Evolutionary conservation across 495 filamentous ascomycete species (phyloP), one percentile per base, ranked within the genome.

Genomic region (Neurospora sublineolata): DNA sequence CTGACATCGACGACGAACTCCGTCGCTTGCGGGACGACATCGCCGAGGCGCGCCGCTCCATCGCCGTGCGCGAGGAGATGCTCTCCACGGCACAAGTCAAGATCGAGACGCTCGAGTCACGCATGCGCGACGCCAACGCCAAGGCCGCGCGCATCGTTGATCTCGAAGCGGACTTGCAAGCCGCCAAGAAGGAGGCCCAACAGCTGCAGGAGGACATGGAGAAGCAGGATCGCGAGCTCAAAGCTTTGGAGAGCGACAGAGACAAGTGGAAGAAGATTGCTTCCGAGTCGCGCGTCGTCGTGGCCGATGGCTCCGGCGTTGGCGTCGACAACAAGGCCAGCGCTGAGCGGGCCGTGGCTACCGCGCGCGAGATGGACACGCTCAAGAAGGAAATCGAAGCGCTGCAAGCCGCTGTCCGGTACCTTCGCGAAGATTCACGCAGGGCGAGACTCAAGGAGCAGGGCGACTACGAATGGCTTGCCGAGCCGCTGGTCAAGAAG

Each of bases 41-140:
- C 83, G 77, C 88, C 71, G 91, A 88, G 76, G 89, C 84, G 38
- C 84, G 87, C 0, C 86, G 87, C 77, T 87, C 84, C 75, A 89
- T 88, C 75, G 88, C 88, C 10, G 82, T 90, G 60, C 85, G 87
- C 37, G 90, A 94, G 44, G 84, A 91, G 71, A 83, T 83, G 33
- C 82, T 93, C 23, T 90, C 91, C 74, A 92, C 92, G 39, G 86
- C 93, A 11, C 87, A 88, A 3, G 91, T 97, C 72, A 96, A 97
- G 79, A 94, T 97, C 76, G 95, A 97, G 80, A 92, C 93, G 6
- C 90, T 98, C 60, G 94, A 97, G 77, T 85, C 86, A 30, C 86
- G 90, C 18, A 91, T 89, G 86, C 88, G 91, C 46, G 94, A 97
- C 74, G 87, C 92, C 14, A 87, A 90, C 39, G 91, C 92, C 72